Evolutionary conservation across 768 basidiomycete species (phyloP).

Genomic region (Favolaschia claudopus): DNA sequence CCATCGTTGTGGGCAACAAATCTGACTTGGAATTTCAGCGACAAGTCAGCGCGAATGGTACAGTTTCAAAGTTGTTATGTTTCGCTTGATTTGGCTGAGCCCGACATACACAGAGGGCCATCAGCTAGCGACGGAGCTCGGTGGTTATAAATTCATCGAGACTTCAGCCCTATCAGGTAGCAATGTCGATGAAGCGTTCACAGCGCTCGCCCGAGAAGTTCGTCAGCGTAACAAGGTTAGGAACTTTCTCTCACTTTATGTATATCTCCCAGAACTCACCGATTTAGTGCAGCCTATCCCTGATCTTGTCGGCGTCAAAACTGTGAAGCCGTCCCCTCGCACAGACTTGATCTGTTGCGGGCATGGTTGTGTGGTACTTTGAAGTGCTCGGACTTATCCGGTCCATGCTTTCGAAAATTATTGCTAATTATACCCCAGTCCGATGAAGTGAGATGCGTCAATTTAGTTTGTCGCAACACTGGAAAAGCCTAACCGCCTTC

Average conservation of each 20-base stretch:
- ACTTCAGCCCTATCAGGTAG: slow-evolving; percentile 96
- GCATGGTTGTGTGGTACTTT: no score
- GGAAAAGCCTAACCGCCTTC: no score
- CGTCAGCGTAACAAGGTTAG: slow-evolving; percentile 90
- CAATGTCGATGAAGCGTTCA: slow-evolving; percentile 96
- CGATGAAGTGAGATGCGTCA: no score
- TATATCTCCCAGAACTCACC: slow-evolving; percentile 63
- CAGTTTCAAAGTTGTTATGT: slow-evolving; percentile 98
- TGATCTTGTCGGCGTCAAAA: no score
- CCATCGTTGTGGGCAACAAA: slow-evolving; percentile 97
- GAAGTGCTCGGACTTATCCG: no score
- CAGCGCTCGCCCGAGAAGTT: slow-evolving; percentile 91
- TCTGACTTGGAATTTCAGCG: slow-evolving; percentile 95
- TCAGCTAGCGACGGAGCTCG: no score
- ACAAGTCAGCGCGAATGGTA: slow-evolving; percentile 94
- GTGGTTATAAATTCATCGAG: slow-evolving; percentile 94
- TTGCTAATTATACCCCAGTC: no score
- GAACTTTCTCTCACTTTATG: neutral
- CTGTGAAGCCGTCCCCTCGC: no score
- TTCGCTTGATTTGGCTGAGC: slow-evolving; percentile 92
- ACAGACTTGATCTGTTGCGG: no score
- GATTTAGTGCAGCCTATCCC: slow-evolving; percentile 47
- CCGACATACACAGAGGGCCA: no score
- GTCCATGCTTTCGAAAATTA: no score
- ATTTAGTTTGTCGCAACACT: no score